Conservation (phyloP, 2,329 filamentous ascomycete genomes). For the Aspergillus ustus region DNA sequence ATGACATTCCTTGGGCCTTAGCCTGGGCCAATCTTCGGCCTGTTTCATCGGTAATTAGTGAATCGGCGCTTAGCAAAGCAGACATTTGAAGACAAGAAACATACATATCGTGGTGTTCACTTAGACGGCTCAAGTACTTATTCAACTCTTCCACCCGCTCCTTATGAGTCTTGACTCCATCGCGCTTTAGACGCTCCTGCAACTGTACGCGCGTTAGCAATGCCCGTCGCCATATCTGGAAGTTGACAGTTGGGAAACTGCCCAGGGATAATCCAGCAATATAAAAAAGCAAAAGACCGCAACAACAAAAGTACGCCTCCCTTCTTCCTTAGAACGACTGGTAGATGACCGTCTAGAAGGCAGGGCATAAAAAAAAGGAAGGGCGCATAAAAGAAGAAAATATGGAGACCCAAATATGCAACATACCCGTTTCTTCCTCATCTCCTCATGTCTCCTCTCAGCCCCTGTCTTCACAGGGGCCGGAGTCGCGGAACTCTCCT, state of each 20-base stretch:
- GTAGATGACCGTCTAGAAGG: background rate
- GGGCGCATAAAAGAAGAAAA: background rate
- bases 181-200: slow-evolving; percentile 77
- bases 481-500: background rate
- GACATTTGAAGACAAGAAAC: slow-evolving; percentile 21
- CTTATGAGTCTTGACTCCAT: slow-evolving; percentile 95
- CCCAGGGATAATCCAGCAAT: background rate
- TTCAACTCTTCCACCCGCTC: slow-evolving; percentile 96
- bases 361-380: background rate
- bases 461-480: slow-evolving; percentile 75
- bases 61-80: background rate
- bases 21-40: slow-evolving; percentile 49
- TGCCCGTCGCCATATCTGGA: background rate
- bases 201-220: slow-evolving; percentile 58
- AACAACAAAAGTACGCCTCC: background rate
- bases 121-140: slow-evolving; percentile 86
- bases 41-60: slow-evolving; percentile 19
- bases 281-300: background rate
- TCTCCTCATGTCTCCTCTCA: slow-evolving; percentile 80
- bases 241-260: background rate
- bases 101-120: slow-evolving; percentile 96
- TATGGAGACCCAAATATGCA: background rate
- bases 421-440: slow-evolving; percentile 76
- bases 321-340: background rate
- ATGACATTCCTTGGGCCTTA: slow-evolving; percentile 26